Evolutionary conservation across 108 stramenopile species (phyloP).

Genomic region (Bacterosira constricta): DNA sequence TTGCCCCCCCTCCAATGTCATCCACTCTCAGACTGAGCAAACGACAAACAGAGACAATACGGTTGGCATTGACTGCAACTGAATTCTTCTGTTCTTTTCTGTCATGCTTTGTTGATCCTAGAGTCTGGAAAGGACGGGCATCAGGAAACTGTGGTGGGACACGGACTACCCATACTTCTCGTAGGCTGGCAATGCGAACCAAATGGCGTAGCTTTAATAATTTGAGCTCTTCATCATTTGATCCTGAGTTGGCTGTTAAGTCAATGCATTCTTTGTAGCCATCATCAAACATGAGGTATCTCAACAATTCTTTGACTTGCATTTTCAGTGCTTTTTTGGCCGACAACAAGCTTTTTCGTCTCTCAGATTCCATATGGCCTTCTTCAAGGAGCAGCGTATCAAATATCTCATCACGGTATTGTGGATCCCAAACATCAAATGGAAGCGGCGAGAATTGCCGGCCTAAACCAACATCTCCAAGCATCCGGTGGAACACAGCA

Average conservation of each 20-base stretch:
- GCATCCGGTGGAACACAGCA: conserved; percentile 63
- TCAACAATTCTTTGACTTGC: conserved; percentile 50
- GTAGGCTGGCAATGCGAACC: conserved; percentile 59
- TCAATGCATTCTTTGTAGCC: conserved; percentile 70
- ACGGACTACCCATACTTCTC: conserved; percentile 58
- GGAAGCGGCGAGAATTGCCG: conserved; percentile 67
- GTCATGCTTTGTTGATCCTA: neutral
- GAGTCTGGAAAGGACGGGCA: conserved; percentile 40
- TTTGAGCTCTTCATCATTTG: conserved; percentile 56
- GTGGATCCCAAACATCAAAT: conserved; percentile 21
- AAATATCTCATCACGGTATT: neutral
- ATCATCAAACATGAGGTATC: conserved; percentile 81
- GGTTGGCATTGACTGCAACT: conserved; percentile 52
- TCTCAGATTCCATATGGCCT: neutral
- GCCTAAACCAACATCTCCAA: conserved; percentile 55
- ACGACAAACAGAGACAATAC: conserved; percentile 72
- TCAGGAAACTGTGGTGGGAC: conserved; percentile 48
- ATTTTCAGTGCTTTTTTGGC: conserved; percentile 24
- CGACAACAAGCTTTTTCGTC: neutral
- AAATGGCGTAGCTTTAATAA: conserved; percentile 69
- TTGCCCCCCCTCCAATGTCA: conserved; percentile 68
- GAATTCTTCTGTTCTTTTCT: conserved; percentile 29
- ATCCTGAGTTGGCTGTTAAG: neutral
- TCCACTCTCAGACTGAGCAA: conserved; percentile 61
- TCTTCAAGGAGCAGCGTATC: neutral